Base-by-base conservation (phyloP, 140 eudicot genomes). In the Cichorium intybus region DNA sequence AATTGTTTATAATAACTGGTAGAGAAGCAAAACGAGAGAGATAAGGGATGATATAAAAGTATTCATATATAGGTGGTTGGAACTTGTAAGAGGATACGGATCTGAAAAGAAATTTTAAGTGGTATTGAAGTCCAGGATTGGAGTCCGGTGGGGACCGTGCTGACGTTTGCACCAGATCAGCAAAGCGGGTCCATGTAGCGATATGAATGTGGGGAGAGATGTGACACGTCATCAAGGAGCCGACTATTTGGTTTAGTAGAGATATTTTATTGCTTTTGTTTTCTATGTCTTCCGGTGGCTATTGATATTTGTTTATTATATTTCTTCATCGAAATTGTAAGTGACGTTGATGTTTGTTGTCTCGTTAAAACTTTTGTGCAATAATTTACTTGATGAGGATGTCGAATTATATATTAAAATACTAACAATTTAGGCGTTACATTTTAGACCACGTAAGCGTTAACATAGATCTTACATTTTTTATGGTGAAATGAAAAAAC, bases 71-170 rank as follows among this genome's bases (percentile, higher is more conserved):
- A 28, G 28, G 62, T 26, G 58, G 34, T 4, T 27, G 31, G 6
- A 52, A 53, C 4, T 10, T 23, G 64, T 34, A 35, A 24, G 10
- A 28, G 29, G 70, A 34, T 68, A 35, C 74, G 84, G 84, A 79
- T 29, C 50, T 39, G 29, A 79, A 68, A 50, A 34, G 23, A 24
- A 26, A 9, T 17, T 6, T 57, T 33, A 17, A 58, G 64, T 78
- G 31, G 41, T 41, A 60, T 23, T 73, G 45, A 27, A 57, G 43
- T 41, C 8, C 6, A 21, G 22, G 9, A 28, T 64, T 79, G 80
- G 74, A 67, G 70, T 79, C 80, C 84, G 77, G 34, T 60, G 41
- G 72, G 73, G 61, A 15, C 62, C 70, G 10, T 54, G 73, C 46
- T 71, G 82, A 66, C 74, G 20, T 18, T 20, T 41, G 16, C 0